A percentile compares a stretch with the other conserved stretches of the same genome.
Evolutionary conservation across 768 basidiomycete species (phyloP).

Genomic region (Hygrocybe punicea): DNA sequence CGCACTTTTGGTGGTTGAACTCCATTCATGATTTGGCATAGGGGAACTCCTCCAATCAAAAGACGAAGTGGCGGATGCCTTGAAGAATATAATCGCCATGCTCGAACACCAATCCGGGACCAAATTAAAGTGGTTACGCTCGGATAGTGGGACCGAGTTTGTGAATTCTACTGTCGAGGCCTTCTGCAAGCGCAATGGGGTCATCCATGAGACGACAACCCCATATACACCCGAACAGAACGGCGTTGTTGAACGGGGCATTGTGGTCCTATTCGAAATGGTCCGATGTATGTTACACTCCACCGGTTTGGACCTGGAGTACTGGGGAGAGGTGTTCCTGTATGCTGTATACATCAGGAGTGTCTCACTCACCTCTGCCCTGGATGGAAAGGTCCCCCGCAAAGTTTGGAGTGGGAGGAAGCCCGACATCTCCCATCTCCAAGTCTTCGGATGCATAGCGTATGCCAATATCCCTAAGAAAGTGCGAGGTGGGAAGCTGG

Average conservation of each 20-base stretch:
- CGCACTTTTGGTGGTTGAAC: too few relatives aligned
- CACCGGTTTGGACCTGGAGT: slow-evolving; percentile 10
- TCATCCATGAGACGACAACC: slow-evolving; percentile 25
- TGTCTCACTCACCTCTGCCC: slow-evolving; percentile 9
- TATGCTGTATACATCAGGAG: slow-evolving; percentile 23
- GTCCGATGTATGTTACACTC: slow-evolving; percentile 22
- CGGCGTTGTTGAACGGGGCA: slow-evolving; percentile 31
- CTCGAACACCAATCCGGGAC: slow-evolving; percentile 16
- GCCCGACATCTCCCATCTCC: slow-evolving; percentile 24
- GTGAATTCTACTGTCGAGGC: slow-evolving; percentile 13
- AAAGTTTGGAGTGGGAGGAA: slow-evolving; percentile 16
- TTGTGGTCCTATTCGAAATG: slow-evolving; percentile 21
- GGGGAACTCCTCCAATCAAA: slow-evolving; percentile 1
- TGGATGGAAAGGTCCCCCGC: slow-evolving; percentile 13
- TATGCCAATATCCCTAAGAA: slow-evolving; percentile 17
- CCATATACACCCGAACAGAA: slow-evolving; percentile 32
- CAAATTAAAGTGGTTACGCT: slow-evolving; percentile 12
- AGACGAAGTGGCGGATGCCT: slow-evolving; percentile 7
- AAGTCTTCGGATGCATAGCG: slow-evolving; percentile 21
- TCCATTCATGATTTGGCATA: slow-evolving; percentile 1
- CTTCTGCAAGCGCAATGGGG: slow-evolving; percentile 18
- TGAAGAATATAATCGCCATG: slow-evolving; percentile 9
- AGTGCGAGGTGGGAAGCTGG: slow-evolving; percentile 10
- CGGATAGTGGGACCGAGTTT: slow-evolving; percentile 26
- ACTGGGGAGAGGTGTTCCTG: slow-evolving; percentile 21